Percentiles rank a stretch among this genome's conserved stretches.
phyloP scores from a whole-genome alignment of 805 yeast genomes.

The Schwanniomyces yamadae region DNA sequence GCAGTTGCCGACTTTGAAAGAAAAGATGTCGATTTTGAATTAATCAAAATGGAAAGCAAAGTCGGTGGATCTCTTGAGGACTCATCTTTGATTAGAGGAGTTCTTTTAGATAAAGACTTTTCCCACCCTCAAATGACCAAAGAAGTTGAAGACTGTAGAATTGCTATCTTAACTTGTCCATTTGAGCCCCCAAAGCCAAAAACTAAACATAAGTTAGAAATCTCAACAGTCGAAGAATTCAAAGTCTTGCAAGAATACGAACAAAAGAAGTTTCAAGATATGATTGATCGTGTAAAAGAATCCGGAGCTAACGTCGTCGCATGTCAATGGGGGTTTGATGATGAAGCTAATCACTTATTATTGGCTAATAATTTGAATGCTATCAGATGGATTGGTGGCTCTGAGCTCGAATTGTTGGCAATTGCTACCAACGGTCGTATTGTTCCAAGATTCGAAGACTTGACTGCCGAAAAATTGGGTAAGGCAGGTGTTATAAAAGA shows the following conservation, averaged over 20 bases:
- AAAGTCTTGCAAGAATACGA: slow-evolving; percentile 88
- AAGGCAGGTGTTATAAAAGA: slow-evolving; percentile 82
- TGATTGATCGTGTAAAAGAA: slow-evolving; percentile 82
- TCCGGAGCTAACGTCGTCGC: slow-evolving; percentile 95
- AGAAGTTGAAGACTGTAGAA: slow-evolving; percentile 68
- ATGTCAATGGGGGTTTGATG: slow-evolving; percentile 99
- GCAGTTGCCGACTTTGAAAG: slow-evolving; percentile 90
- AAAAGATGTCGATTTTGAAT: slow-evolving; percentile 94
- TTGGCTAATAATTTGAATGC: slow-evolving; percentile 89
- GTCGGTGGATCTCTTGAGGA: slow-evolving; percentile 93
- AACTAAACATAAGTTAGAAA: slow-evolving; percentile 95
- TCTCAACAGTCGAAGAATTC: slow-evolving; percentile 91
- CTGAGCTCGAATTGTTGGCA: slow-evolving; percentile 92
- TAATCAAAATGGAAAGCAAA: slow-evolving; percentile 92
- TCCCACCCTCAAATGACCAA: slow-evolving; percentile 99
- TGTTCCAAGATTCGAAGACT: slow-evolving; percentile 95
- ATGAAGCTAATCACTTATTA: slow-evolving; percentile 93
- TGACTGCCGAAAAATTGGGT: slow-evolving; percentile 79
- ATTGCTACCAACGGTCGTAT: slow-evolving; percentile 97
- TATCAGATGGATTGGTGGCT: slow-evolving; percentile 98
- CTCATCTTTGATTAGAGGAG: slow-evolving; percentile 84
- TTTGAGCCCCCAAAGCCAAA: slow-evolving; percentile 99
- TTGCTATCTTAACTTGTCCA: slow-evolving; percentile 96
- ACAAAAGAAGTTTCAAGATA: slow-evolving; percentile 82
- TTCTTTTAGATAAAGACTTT: slow-evolving; percentile 91